These are phyloP conservation scores for Aspergillus mulundensis DNA, from an alignment of 495 filamentous ascomycete species.

Conservation along the genomic window DNA sequence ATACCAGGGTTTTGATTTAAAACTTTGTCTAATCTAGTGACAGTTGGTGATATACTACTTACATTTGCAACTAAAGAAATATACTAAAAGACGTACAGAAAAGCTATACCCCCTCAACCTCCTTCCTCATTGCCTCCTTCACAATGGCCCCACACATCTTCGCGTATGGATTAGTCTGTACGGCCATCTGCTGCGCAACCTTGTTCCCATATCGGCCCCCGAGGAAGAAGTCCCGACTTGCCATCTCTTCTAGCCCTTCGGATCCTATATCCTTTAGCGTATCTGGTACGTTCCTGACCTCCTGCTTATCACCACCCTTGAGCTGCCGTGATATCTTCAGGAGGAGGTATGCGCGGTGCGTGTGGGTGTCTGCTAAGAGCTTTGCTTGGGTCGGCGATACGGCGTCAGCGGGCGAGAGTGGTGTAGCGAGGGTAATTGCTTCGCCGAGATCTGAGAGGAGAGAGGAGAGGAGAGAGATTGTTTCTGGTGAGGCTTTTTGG, in stretches of 20 bases:
- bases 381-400: constrained; percentile 59
- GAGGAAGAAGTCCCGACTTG: constrained; percentile 67
- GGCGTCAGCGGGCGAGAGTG: constrained; percentile 40
- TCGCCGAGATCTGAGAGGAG: constrained; percentile 57
- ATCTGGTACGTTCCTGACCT: constrained; percentile 21
- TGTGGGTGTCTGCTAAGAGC: constrained; percentile 66
- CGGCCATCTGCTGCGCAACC: constrained; percentile 69
- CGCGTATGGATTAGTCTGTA: constrained; percentile 79
- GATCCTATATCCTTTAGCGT: constrained; percentile 39
- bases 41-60: too few relatives aligned
- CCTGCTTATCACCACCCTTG: constrained; percentile 12
- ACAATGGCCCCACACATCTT: constrained; percentile 89
- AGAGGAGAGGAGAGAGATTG: constrained; percentile 21
- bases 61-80: too few relatives aligned
- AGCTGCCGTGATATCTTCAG: constrained; percentile 54
- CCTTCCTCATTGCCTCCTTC: constrained; percentile 77
- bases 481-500: constrained; percentile 2
- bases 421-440: constrained; percentile 66
- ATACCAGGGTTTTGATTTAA: too few relatives aligned
- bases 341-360: constrained; percentile 71
- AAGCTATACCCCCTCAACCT: constrained; percentile 33
- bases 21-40: too few relatives aligned
- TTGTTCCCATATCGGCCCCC: constrained; percentile 77
- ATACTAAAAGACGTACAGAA: too few relatives aligned
- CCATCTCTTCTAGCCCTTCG: constrained; percentile 64